These are phyloP conservation scores for Capsicum chinense DNA, from an alignment of 257 asterid genomes.

Conservation along the genomic window DNA sequence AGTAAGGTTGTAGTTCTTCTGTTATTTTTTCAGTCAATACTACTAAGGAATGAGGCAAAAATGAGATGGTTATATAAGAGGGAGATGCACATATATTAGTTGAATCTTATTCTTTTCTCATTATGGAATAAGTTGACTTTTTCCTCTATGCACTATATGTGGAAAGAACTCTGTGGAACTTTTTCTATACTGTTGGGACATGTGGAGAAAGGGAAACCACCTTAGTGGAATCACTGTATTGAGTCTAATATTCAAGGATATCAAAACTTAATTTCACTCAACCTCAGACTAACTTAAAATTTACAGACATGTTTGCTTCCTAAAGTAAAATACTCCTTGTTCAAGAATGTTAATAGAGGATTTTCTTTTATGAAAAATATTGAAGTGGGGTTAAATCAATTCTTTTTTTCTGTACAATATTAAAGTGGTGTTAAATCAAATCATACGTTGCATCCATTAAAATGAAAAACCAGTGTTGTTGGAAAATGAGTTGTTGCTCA, in stretches of 20 bases:
- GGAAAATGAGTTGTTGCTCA: constrained; percentile 1
- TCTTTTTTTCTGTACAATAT: background rate
- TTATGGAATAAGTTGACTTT: constrained; percentile 1
- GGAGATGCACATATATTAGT: background rate
- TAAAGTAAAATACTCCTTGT: background rate
- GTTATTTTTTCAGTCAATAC: background rate
- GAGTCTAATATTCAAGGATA: background rate
- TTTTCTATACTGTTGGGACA: background rate
- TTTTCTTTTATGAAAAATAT: background rate
- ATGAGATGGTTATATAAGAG: constrained; percentile 13
- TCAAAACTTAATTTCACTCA: background rate
- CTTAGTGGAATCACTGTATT: background rate
- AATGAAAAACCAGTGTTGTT: background rate
- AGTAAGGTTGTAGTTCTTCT: background rate
- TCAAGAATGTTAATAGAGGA: background rate
- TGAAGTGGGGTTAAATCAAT: constrained; percentile 3
- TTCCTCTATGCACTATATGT: background rate
- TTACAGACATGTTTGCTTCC: background rate
- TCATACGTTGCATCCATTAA: constrained; percentile 18
- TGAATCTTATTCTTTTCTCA: constrained; percentile 20
- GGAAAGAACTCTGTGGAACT: background rate
- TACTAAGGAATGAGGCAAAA: background rate
- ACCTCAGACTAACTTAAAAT: background rate
- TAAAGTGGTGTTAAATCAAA: background rate
- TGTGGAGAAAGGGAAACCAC: background rate